Evolutionary conservation across 352 stramenopile genomes (phyloP).

Genomic region (Pythium aristosporum): DNA sequence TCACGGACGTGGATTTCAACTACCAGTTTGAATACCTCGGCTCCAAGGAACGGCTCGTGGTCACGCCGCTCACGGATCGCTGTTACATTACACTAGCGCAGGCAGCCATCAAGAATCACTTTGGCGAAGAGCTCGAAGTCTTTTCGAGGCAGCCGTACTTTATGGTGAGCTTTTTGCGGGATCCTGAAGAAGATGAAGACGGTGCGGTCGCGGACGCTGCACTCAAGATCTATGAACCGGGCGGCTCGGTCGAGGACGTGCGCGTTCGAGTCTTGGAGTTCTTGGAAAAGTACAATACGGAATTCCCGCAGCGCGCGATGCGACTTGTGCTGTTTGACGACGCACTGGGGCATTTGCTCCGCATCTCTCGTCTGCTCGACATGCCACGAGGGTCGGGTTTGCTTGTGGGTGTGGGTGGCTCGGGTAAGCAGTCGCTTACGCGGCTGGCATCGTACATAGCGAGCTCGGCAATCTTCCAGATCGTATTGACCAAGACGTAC

Average conservation of each 20-base stretch:
- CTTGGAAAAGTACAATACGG: slow-evolving; percentile 96
- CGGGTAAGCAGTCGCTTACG: slow-evolving; percentile 97
- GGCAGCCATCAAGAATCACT: slow-evolving; percentile 91
- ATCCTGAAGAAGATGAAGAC: slow-evolving; percentile 97
- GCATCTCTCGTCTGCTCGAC: slow-evolving; percentile 95
- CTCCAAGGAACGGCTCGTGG: slow-evolving; percentile 96
- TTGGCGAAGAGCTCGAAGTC: slow-evolving; percentile 84
- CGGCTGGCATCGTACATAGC: slow-evolving; percentile 96
- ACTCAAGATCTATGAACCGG: slow-evolving; percentile 97
- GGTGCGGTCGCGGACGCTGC: slow-evolving; percentile 92
- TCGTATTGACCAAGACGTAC: slow-evolving; percentile 98
- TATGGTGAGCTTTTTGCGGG: slow-evolving; percentile 98
- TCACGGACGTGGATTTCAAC: slow-evolving; percentile 98
- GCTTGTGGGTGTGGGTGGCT: slow-evolving; percentile 96
- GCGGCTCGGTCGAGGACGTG: slow-evolving; percentile 91
- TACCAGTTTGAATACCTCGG: slow-evolving; percentile 99
- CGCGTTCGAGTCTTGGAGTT: slow-evolving; percentile 92
- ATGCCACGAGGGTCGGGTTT: slow-evolving; percentile 95
- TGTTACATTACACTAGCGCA: slow-evolving; percentile 98
- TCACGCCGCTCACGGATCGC: slow-evolving; percentile 96
- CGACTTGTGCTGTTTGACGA: slow-evolving; percentile 98
- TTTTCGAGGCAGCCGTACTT: slow-evolving; percentile 78
- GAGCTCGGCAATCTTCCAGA: slow-evolving; percentile 96
- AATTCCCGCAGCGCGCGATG: slow-evolving; percentile 96
- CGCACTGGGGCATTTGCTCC: slow-evolving; percentile 94